phyloP scores from a whole-genome alignment of 2,329 filamentous ascomycete species.

The Penicillium olsonii region DNA sequence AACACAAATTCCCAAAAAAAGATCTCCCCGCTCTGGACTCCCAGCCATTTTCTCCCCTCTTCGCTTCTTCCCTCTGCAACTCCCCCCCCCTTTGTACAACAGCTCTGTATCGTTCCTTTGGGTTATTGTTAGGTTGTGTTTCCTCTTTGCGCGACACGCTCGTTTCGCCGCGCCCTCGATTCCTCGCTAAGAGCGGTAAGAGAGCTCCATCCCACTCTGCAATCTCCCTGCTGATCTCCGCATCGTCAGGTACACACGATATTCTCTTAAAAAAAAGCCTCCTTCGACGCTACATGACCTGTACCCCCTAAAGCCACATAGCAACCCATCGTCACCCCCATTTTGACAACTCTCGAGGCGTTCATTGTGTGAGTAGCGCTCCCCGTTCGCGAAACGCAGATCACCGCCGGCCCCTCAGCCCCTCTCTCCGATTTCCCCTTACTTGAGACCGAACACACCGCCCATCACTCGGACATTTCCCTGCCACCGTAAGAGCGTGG shows the following conservation, averaged over 20 bases:
- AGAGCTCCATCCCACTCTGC: conserved; percentile 29
- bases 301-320: conserved; percentile 10
- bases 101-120: conserved; percentile 22
- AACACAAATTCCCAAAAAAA: conserved; percentile 9
- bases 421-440: conserved; percentile 37
- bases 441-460: conserved; percentile 36
- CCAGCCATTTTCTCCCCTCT: conserved; percentile 24
- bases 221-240: conserved; percentile 36
- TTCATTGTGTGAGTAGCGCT: conserved; percentile 41
- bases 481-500: conserved; percentile 15
- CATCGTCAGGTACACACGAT: conserved; percentile 31
- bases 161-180: conserved; percentile 22
- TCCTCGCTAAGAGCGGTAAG: conserved; percentile 24
- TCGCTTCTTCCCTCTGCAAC: conserved; percentile 18
- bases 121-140: conserved; percentile 20
- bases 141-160: conserved; percentile 25
- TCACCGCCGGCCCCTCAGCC: conserved; percentile 39
- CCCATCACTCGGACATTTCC: conserved; percentile 19
- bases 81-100: conserved; percentile 27
- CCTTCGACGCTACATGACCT: conserved; percentile 23
- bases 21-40: conserved; percentile 23
- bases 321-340: conserved; percentile 11
- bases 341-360: conserved; percentile 34
- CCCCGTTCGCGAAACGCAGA: conserved; percentile 27
- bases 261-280: conserved; percentile 2